A percentile compares a stretch with the other conserved stretches of the same genome.
Evolutionary conservation across 2,329 filamentous ascomycete species (phyloP).

Genomic region (Aspergillus sp.): DNA sequence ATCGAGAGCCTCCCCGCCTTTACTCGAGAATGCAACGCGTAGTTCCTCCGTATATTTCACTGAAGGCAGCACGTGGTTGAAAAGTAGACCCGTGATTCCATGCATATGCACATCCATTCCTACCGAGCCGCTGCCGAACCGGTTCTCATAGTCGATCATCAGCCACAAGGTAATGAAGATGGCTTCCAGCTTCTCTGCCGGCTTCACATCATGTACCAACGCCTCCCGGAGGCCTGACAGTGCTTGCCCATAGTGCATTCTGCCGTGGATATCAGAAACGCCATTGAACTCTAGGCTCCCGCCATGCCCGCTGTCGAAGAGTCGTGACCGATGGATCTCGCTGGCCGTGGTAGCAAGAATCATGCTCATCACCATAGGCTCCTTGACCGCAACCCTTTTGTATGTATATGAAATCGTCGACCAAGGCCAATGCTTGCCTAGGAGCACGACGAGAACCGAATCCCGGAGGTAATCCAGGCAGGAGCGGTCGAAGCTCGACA

Average conservation of each 20-base stretch:
- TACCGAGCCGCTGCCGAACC: constrained; percentile 15
- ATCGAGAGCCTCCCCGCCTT: background rate
- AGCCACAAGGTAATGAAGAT: constrained; percentile 20
- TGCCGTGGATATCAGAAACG: constrained; percentile 11
- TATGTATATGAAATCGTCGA: constrained; percentile 18
- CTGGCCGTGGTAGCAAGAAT: constrained; percentile 17
- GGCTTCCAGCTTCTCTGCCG: constrained; percentile 14
- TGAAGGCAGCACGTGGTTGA: constrained; percentile 17
- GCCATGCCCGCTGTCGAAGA: constrained; percentile 8
- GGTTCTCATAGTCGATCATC: constrained; percentile 21
- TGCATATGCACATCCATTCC: constrained; percentile 17
- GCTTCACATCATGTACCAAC: constrained; percentile 15
- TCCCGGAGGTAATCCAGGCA: constrained; percentile 15
- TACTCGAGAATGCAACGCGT: background rate
- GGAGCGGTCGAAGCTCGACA: constrained; percentile 14
- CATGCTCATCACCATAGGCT: constrained; percentile 23
- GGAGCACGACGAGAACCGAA: constrained; percentile 16
- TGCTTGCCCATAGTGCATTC: constrained; percentile 16
- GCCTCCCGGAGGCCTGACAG: constrained; percentile 15
- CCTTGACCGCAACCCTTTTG: constrained; percentile 15
- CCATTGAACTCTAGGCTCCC: constrained; percentile 4
- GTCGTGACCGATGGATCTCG: constrained; percentile 12
- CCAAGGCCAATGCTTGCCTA: constrained; percentile 22
- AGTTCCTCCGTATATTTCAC: constrained; percentile 4
- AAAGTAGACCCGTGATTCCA: constrained; percentile 14